Base-by-base conservation (phyloP, 495 filamentous ascomycete species). In the Hypoxylon fuscum region DNA sequence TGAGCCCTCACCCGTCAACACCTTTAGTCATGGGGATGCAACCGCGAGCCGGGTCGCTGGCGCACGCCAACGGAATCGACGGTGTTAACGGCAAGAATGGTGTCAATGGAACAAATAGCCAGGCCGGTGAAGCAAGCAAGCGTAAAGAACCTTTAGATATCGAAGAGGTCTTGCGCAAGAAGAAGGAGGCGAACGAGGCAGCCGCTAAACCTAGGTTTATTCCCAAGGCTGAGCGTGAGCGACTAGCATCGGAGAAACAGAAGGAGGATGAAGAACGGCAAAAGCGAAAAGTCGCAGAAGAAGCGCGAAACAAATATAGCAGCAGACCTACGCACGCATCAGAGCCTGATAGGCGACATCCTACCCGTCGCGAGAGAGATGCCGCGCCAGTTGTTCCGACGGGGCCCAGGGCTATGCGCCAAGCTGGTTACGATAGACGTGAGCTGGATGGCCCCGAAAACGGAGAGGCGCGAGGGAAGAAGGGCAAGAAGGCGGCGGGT, bases 141-240 rank as follows among this genome's bases (percentile, higher is more conserved):
- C 62, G 72, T 55, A 73, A 74, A 37, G 57, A 72, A 31, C 79
- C 79, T 10, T 69, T 80, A 32, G 79, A 82, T 37, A 64, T 82
- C 55, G 77, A 80, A 12, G 79, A 80, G 51, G 68, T 81, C 7
- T 40, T 82, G 48, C 77, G 79, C 68, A 72, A 74, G 40, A 74
- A 81, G 70, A 72, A 75, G 37, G 77, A 79, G 47, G 77, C 76
- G 22, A 74, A 79, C 47, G 75, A 77, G 22, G 79, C 72, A 32
- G 77, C 78, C 0, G 70, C 79, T n/a, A 82, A 96, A 85, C 96
- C 96, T 2, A 93, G 94, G 78, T 98, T 96, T 72, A 76, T 98
- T 9, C 89, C 91, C 2, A 97, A 93, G 80, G 90, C 90, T 29
- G 83, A 97, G 72, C 87, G 95, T 34, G 96, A 98, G 72, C 86